Evolutionary conservation across 2,329 filamentous ascomycete genomes (phyloP), one percentile per base, ranked within the genome.

Genomic region (Ophiostoma triangulosporum): DNA sequence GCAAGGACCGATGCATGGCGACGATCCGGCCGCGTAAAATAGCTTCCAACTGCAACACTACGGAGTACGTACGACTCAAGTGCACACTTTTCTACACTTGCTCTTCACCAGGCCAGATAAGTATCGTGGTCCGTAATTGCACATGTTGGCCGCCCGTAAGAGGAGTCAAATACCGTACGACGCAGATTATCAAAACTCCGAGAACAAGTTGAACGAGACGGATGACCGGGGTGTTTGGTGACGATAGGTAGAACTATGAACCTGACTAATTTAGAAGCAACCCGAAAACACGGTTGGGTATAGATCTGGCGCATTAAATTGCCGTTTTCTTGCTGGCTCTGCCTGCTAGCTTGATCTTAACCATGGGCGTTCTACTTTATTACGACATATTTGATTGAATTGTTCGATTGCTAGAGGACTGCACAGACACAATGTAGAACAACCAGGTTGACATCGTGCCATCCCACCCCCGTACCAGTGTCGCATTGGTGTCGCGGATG

Each of bases 21-120:
- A 56, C 54, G 54, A 56, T 56, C 54, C 51, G 43, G 53, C 53
- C 43, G 45, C 54, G 50, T 46, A 46, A 15, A 29, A 49, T 50
- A 35, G 53, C 40, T 50, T 51, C 3, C 36, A 46, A 33, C 48
- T 46, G 36, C 29, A n/a, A 32, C 51, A 11, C 3, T 3, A 33
- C 9, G 5, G 14, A 45, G 24, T 12, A 33, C n/a, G n/a, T n/a
- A n/a, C n/a, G n/a, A n/a, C n/a, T n/a, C n/a, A n/a, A n/a, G n/a
- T n/a, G n/a, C n/a, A n/a, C n/a, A 22, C 5, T 9, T 22, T 27
- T 27, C 14, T 27, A 46, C 43, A 29, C 43, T 29, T 46, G 26
- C 15, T 7, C 22, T 20, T 27, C 22, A 20, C 22, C 43, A 17
- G 15, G 24, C 43, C 43, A 5, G 43, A 46, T 31, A 27, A 11